These are phyloP conservation scores for Aspergillus puulaauensis DNA, from an alignment of 2,329 filamentous ascomycete genomes.

Conservation along the genomic window DNA sequence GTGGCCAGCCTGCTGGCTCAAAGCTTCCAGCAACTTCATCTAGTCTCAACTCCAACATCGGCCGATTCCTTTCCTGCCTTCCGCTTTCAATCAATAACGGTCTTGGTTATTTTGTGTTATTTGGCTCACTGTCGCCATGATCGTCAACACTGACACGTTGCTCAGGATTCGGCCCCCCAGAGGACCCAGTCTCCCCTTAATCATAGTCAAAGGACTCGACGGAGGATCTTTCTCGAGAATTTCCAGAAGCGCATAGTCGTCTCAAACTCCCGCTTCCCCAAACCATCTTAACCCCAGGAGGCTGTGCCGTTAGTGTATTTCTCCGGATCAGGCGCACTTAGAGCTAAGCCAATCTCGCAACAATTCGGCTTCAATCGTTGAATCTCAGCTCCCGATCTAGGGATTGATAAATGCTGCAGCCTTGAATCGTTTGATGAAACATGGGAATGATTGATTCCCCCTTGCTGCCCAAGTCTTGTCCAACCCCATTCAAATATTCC, in stretches of 20 bases:
- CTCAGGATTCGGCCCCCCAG: not conserved
- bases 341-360: not conserved
- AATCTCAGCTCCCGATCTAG: not conserved
- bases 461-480: slow-evolving; percentile 2
- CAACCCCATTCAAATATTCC: not conserved
- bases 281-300: slow-evolving; percentile 4
- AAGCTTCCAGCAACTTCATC: slow-evolving; percentile 4
- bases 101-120: not conserved
- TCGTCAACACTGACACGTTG: slow-evolving; percentile 3
- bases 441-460: not conserved
- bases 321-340: not conserved
- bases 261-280: not conserved
- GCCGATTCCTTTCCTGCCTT: not conserved
- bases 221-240: no score
- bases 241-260: not conserved
- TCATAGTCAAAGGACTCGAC: not conserved
- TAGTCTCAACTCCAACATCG: not conserved
- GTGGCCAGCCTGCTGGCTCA: slow-evolving; percentile 19
- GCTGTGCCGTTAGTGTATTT: slow-evolving; percentile 4
- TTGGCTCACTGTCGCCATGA: not conserved
- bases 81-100: not conserved
- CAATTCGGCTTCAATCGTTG: not conserved
- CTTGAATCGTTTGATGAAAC: not conserved
- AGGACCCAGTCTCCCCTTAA: not conserved
- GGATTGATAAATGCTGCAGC: not conserved